phyloP scores from a whole-genome alignment of 441 rosid genomes.

The Jatropha multifida region DNA sequence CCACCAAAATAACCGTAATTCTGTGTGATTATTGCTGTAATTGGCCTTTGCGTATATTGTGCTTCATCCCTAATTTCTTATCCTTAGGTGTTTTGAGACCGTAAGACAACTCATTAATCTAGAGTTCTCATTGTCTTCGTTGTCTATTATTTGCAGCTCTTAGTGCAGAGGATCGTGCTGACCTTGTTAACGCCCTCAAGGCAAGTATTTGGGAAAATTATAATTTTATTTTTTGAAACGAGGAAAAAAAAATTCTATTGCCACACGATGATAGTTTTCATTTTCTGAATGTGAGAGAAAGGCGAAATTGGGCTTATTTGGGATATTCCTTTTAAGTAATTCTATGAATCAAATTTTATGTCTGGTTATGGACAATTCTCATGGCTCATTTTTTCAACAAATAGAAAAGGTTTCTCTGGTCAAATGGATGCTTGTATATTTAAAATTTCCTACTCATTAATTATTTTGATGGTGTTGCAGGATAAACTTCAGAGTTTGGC shows the following conservation, averaged over 20 bases:
- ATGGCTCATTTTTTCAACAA: not conserved
- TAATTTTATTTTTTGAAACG: not conserved
- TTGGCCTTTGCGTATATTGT: not conserved
- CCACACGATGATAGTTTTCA: not conserved
- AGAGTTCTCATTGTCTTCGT: not conserved
- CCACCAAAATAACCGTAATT: too few species aligned
- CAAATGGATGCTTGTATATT: not conserved
- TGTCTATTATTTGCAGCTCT: constrained; percentile 46
- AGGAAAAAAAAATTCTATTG: too few species aligned
- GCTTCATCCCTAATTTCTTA: not conserved
- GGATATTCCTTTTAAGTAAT: not conserved
- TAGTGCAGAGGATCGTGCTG: constrained; percentile 69
- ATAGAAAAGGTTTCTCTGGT: not conserved
- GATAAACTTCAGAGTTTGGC: constrained; percentile 76
- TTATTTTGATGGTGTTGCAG: constrained; percentile 36
- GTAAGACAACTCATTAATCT: not conserved
- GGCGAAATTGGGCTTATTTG: not conserved
- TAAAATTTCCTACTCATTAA: not conserved
- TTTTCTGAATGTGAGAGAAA: not conserved
- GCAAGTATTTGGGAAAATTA: constrained; percentile 19
- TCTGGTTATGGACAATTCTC: not conserved
- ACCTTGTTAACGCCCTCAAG: constrained; percentile 69
- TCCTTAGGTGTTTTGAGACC: not conserved
- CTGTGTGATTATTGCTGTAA: not conserved
- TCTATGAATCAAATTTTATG: not conserved